Conservation (phyloP, 106 monocot genomes). For the Amphibolis antarctica region DNA sequence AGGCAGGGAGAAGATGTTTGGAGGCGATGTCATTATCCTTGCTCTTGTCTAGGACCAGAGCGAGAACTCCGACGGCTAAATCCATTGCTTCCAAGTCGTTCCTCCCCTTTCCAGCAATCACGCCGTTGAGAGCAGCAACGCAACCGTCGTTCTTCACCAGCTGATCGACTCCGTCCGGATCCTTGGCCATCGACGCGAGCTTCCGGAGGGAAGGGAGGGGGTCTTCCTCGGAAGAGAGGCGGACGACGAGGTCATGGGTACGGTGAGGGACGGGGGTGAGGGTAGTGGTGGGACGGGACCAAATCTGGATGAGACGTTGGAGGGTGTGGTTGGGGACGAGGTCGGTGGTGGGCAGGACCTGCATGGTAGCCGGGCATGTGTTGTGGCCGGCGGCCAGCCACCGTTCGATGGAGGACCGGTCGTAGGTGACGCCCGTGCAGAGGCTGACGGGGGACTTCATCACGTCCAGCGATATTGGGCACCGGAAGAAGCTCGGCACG, state of each 20-base stretch:
- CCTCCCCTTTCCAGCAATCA: slow-evolving; percentile 10
- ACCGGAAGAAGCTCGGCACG: slow-evolving; percentile 65
- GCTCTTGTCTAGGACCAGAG: slow-evolving; percentile 14
- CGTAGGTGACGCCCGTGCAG: slow-evolving; percentile 91
- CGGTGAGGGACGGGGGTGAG: not conserved
- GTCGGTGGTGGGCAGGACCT: slow-evolving; percentile 61
- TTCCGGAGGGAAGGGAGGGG: slow-evolving; percentile 23
- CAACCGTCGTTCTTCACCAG: slow-evolving; percentile 30
- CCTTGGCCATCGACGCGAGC: slow-evolving; percentile 28
- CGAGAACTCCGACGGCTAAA: slow-evolving; percentile 22
- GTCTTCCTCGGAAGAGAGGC: slow-evolving; percentile 8
- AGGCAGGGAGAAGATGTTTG: slow-evolving; percentile 2
- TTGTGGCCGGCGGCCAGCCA: slow-evolving; percentile 82
- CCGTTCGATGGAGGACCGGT: slow-evolving; percentile 68
- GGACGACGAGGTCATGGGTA: slow-evolving; percentile 15
- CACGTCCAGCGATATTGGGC: slow-evolving; percentile 91
- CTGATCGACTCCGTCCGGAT: slow-evolving; percentile 19
- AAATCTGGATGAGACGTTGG: slow-evolving; percentile 70
- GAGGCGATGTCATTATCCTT: slow-evolving; percentile 16
- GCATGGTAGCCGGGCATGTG: slow-evolving; percentile 85
- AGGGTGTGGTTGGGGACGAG: slow-evolving; percentile 80
- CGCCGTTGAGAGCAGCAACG: slow-evolving; percentile 18
- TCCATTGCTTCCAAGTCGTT: slow-evolving; percentile 10
- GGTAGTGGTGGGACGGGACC: slow-evolving; percentile 9
- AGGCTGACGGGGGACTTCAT: slow-evolving; percentile 97